Conservation (phyloP, 225 moss, liverwort and hornwort species). For the Asterella californica region DNA sequence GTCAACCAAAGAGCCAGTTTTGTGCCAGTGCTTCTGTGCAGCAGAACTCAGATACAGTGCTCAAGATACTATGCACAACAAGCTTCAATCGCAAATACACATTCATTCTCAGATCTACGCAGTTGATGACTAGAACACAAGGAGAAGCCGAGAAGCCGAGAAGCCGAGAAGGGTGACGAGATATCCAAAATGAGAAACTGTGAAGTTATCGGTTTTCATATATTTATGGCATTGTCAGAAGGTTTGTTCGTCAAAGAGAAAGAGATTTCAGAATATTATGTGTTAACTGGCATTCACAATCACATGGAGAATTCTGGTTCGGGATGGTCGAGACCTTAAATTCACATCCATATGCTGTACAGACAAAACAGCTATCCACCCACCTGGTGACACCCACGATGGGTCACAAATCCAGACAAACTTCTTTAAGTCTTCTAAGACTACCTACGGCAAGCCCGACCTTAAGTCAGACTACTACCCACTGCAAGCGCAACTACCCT, state of each 20-base stretch:
- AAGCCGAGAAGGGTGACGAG: not conserved
- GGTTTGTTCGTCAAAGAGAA: not conserved
- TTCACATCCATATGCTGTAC: conserved; percentile 14
- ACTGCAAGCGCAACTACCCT: not conserved
- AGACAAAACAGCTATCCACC: conserved; percentile 12
- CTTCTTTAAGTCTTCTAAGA: conserved; percentile 1
- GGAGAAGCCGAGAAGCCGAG: too few relatives aligned
- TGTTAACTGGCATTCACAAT: conserved; percentile 1
- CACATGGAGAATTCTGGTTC: conserved; percentile 8
- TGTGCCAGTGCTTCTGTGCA: too few relatives aligned
- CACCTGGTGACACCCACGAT: conserved; percentile 9
- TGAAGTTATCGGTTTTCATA: conserved; percentile 1
- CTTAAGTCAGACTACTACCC: not conserved
- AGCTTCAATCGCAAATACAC: too few relatives aligned
- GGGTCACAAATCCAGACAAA: conserved; percentile 13
- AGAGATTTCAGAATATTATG: not conserved
- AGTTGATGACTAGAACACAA: too few relatives aligned
- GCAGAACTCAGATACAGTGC: too few relatives aligned
- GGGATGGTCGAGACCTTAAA: conserved; percentile 11
- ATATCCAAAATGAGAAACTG: not conserved
- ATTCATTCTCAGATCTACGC: too few relatives aligned
- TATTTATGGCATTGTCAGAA: not conserved
- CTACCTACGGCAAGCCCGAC: not conserved
- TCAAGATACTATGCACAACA: too few relatives aligned
- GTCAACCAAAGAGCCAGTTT: too few relatives aligned